Evolutionary conservation across 257 asterid genomes (phyloP).

Genomic region (Solanum virginianum): DNA sequence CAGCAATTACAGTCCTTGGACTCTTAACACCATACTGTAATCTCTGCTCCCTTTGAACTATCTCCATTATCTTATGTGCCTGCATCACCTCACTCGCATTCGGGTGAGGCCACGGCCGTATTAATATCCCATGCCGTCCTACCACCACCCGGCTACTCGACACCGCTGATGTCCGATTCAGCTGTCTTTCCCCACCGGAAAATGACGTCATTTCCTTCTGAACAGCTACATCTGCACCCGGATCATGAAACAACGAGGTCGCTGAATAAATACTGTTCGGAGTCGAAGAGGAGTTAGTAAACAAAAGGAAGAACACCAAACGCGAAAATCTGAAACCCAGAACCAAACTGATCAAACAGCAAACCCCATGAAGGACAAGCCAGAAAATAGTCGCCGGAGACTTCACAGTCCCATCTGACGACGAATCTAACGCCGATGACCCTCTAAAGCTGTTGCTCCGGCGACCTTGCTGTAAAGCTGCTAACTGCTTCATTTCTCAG

Average conservation of each 20-base stretch:
- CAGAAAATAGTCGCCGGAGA: slow-evolving; percentile 74
- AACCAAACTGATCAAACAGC: slow-evolving; percentile 80
- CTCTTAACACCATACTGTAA: slow-evolving; percentile 69
- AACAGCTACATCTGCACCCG: neutral
- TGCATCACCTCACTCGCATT: slow-evolving; percentile 83
- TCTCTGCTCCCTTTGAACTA: slow-evolving; percentile 88
- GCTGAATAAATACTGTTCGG: slow-evolving; percentile 29
- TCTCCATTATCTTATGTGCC: slow-evolving; percentile 79
- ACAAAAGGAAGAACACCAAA: slow-evolving; percentile 57
- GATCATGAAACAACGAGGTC: neutral
- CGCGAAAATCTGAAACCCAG: slow-evolving; percentile 95
- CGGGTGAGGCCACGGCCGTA: slow-evolving; percentile 99
- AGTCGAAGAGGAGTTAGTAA: slow-evolving; percentile 16
- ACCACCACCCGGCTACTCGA: slow-evolving; percentile 74
- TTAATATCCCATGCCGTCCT: slow-evolving; percentile 90
- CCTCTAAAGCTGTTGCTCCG: slow-evolving; percentile 73
- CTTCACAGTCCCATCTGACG: slow-evolving; percentile 50
- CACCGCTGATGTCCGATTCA: slow-evolving; percentile 1
- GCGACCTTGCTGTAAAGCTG: slow-evolving; percentile 78
- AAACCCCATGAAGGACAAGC: slow-evolving; percentile 61
- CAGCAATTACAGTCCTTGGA: slow-evolving; percentile 59
- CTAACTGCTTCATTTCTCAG: slow-evolving; percentile 51
- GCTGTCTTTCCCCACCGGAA: neutral
- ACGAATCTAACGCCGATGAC: slow-evolving; percentile 48
- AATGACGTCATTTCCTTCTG: neutral